Conservation (phyloP, 1,284 basidiomycete genomes). For the Ceratobasidium sp. region DNA sequence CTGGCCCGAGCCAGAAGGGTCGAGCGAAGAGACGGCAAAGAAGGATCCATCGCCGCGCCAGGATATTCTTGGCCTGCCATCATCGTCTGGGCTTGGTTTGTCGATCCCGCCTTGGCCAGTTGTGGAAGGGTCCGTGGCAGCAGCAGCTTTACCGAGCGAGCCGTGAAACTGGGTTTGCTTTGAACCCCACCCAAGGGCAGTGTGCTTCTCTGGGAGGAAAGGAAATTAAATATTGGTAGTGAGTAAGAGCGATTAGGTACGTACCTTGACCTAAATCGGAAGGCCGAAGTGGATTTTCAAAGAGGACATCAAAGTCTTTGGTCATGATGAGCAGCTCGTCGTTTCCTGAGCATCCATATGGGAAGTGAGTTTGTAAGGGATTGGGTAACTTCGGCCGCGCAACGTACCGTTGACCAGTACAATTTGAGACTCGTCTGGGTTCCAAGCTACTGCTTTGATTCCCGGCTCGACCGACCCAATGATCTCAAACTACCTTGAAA, state of each 20-base stretch:
- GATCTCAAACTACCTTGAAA: constrained; percentile 65
- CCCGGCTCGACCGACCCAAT: constrained; percentile 89
- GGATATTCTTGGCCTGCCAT: constrained; percentile 76
- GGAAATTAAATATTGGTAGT: constrained; percentile 16
- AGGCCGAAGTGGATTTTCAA: constrained; percentile 77
- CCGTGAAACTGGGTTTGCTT: constrained; percentile 99
- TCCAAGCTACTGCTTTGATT: constrained; percentile 86
- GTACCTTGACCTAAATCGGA: constrained; percentile 87
- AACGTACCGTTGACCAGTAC: constrained; percentile 78
- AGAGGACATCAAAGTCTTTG: constrained; percentile 86
- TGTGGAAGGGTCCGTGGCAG: constrained; percentile 63
- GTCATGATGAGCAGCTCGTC: constrained; percentile 91
- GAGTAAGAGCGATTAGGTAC: constrained; percentile 45
- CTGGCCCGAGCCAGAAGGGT: constrained; percentile 49
- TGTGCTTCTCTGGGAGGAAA: constrained; percentile 75
- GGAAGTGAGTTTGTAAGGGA: background rate
- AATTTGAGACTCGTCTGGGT: constrained; percentile 88
- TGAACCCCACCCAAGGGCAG: constrained; percentile 98
- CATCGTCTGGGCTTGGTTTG: constrained; percentile 72
- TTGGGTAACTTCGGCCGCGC: background rate
- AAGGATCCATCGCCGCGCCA: constrained; percentile 95
- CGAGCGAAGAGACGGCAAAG: constrained; percentile 85
- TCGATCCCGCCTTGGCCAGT: constrained; percentile 59
- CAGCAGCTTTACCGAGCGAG: constrained; percentile 89
- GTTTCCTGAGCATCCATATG: constrained; percentile 63